These are phyloP conservation scores for Fusarium hostae DNA, from an alignment of 2,329 filamentous ascomycete genomes.

Conservation along the genomic window DNA sequence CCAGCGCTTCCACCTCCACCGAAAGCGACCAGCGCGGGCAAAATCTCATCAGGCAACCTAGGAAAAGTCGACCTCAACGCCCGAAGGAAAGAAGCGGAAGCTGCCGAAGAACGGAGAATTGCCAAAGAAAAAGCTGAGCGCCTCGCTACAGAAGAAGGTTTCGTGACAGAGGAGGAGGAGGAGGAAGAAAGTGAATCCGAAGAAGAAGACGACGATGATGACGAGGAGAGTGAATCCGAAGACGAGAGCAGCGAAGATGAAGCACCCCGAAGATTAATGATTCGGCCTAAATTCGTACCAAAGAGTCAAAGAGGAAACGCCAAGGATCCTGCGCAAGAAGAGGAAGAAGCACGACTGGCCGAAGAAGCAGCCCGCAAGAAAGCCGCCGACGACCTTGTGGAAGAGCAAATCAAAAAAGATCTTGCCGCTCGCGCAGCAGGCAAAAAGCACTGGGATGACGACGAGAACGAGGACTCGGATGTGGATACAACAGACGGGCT, in stretches of 20 bases:
- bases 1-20: slow-evolving; percentile 63
- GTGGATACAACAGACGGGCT: slow-evolving; percentile 90
- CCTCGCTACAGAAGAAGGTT: slow-evolving; percentile 68
- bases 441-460: slow-evolving; percentile 89
- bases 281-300: slow-evolving; percentile 72
- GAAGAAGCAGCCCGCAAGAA: slow-evolving; percentile 73
- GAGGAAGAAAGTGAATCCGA: slow-evolving; percentile 55
- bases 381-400: slow-evolving; percentile 81
- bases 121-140: slow-evolving; percentile 63
- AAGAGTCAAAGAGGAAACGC: slow-evolving; percentile 62
- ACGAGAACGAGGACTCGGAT: slow-evolving; percentile 75
- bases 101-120: slow-evolving; percentile 58
- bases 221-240: slow-evolving; percentile 55
- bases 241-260: slow-evolving; percentile 67
- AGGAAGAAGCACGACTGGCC: slow-evolving; percentile 52
- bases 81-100: slow-evolving; percentile 58
- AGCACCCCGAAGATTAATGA: slow-evolving; percentile 66
- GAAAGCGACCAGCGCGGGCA: slow-evolving; percentile 66
- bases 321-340: slow-evolving; percentile 47
- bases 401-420: slow-evolving; percentile 88
- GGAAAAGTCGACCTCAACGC: slow-evolving; percentile 64
- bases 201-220: slow-evolving; percentile 50
- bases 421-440: slow-evolving; percentile 77
- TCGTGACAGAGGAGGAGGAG: slow-evolving; percentile 68
- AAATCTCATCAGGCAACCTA: slow-evolving; percentile 62